These are phyloP conservation scores for Fusarium xyrophilum DNA, from an alignment of 2,329 filamentous ascomycete genomes.

Conservation along the genomic window DNA sequence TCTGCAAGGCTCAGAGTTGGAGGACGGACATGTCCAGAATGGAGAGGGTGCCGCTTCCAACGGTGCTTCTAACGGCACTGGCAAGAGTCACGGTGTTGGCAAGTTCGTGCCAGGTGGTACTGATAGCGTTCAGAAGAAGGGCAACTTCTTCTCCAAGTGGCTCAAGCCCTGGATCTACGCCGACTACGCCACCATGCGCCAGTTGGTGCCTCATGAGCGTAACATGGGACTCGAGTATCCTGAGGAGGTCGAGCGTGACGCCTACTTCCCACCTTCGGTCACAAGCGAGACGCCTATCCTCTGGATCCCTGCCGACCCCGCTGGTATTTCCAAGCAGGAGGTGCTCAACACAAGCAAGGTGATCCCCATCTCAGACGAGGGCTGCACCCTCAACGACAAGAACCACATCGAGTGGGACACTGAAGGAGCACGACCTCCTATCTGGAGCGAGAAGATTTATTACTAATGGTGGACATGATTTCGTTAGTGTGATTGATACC, in stretches of 20 bases:
- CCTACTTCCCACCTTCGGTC: constrained; percentile 76
- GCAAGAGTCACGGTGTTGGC: constrained; percentile 32
- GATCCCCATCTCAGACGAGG: constrained; percentile 75
- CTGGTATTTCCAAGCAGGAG: constrained; percentile 75
- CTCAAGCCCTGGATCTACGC: constrained; percentile 79
- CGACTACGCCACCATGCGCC: constrained; percentile 74
- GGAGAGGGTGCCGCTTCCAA: constrained; percentile 18
- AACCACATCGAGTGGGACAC: constrained; percentile 53
- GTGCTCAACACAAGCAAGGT: constrained; percentile 70
- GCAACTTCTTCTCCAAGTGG: constrained; percentile 64
- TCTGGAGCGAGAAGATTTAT: constrained; percentile 55
- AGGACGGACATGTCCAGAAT: constrained; percentile 31
- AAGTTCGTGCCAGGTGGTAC: constrained; percentile 35
- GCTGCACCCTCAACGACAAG: constrained; percentile 73
- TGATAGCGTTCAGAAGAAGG: constrained; percentile 51
- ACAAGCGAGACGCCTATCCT: constrained; percentile 66
- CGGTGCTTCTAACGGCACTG: constrained; percentile 18
- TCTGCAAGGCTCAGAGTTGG: constrained; percentile 40
- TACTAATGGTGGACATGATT: constrained; percentile 45
- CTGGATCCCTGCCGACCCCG: constrained; percentile 77
- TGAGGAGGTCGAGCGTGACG: constrained; percentile 66
- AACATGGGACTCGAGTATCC: constrained; percentile 62
- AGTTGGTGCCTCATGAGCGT: constrained; percentile 69
- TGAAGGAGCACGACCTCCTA: constrained; percentile 52
- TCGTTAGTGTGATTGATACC: constrained; percentile 41